Base-by-base conservation (phyloP, 1,284 basidiomycete genomes). In the Rhodotorula sp. region DNA sequence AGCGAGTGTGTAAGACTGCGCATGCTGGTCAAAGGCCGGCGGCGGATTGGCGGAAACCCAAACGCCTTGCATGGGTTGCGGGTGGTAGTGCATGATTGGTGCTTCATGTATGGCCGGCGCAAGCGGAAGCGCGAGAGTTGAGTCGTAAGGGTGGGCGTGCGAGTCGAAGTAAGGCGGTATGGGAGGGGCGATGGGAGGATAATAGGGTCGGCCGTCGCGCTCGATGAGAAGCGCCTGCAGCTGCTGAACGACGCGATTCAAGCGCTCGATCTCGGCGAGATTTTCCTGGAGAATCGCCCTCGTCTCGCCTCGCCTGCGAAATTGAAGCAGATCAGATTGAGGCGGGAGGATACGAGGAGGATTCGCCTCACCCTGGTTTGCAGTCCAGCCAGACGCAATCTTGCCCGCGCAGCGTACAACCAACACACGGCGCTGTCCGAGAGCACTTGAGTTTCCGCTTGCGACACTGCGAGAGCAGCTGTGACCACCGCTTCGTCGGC, bases 361-460 rank as follows among this genome's bases (percentile, higher is more conserved):
- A 16, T 18, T 26, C n/a, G 56, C 15, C 64, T 44, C 26, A 65
- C 64, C 44, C 18, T 7, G 64, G 64, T 22, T 34, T 55, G 40
- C 34, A 28, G 26, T 55, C 52, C 13, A 48, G 34, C 64, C 64
- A 65, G 34, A 60, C 47, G 37, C 64, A 65, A 5, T 60, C 46
- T 2, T 9, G 2, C 0, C 64, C 59, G 1, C 53, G 57, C 30
- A 65, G n/a, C 15, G 34, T 37, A 34, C 64, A 65, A 1, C 52
- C 53, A 1, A 46, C 48, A 24, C 64, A 60, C 0, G 64, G 64
- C 16, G 51, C 28, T 13, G 64, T 65, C 22, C 64, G 28, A 16
- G 56, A 59, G 40, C 64, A 65, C 44, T 62, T 57, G 34, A n/a
- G 24, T 30, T 57, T 57, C 37, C 55, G 55, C 8, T 34, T 57